These are phyloP conservation scores for Aspergillus fumigatus DNA, from an alignment of 2,329 filamentous ascomycete genomes.

Conservation along the genomic window DNA sequence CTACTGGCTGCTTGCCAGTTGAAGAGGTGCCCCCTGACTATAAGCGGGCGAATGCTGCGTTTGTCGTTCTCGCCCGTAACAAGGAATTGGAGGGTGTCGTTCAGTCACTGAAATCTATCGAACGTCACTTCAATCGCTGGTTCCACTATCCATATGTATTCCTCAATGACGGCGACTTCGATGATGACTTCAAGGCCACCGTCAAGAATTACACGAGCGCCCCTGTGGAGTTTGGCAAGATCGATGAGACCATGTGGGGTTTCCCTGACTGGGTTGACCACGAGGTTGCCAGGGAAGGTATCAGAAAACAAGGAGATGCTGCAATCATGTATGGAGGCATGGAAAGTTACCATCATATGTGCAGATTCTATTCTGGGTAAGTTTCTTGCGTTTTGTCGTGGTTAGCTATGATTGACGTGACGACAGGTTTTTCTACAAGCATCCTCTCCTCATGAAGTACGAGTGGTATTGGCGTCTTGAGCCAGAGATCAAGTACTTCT, in stretches of 20 bases:
- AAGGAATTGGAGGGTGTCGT: slow-evolving; percentile 95
- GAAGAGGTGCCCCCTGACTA: slow-evolving; percentile 59
- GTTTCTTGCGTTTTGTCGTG: slow-evolving; percentile 25
- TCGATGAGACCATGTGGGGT: slow-evolving; percentile 87
- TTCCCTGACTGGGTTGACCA: slow-evolving; percentile 95
- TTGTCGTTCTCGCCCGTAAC: slow-evolving; percentile 92
- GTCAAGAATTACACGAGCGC: slow-evolving; percentile 86
- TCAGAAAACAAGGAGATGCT: slow-evolving; percentile 90
- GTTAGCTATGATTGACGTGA: slow-evolving; percentile 15
- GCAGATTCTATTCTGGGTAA: slow-evolving; percentile 95
- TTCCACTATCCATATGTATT: slow-evolving; percentile 99
- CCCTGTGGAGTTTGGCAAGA: slow-evolving; percentile 87
- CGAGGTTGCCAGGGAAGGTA: slow-evolving; percentile 91
- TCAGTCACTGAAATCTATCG: slow-evolving; percentile 95
- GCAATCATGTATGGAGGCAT: slow-evolving; percentile 99
- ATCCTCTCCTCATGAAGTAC: slow-evolving; percentile 89
- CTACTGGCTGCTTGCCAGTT: slow-evolving; percentile 74
- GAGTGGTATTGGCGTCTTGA: slow-evolving; percentile 99
- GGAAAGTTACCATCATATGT: slow-evolving; percentile 99
- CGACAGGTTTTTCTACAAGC: slow-evolving; percentile 87
- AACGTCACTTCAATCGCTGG: slow-evolving; percentile 98
- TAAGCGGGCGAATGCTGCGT: slow-evolving; percentile 86
- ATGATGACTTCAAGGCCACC: slow-evolving; percentile 84
- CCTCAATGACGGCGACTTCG: slow-evolving; percentile 95
- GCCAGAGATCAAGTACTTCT: slow-evolving; percentile 99